phyloP scores from a whole-genome alignment of 2,329 filamentous ascomycete species.

The Fusarium sp. region DNA sequence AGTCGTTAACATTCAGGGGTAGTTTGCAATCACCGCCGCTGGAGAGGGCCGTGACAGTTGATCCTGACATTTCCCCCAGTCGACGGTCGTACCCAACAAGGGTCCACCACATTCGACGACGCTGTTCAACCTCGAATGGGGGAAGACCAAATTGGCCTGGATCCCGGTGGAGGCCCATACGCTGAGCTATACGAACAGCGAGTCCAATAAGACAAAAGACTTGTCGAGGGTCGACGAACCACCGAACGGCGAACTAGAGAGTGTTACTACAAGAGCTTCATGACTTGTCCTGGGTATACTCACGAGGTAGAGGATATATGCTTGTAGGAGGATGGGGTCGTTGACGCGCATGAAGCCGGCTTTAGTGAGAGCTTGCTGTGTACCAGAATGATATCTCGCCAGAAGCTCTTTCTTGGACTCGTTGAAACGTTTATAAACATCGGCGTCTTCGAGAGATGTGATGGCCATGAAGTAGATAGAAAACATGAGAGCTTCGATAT shows the following conservation, averaged over 20 bases:
- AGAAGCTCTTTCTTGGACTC: slow-evolving; percentile 64
- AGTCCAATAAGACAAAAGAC: slow-evolving; percentile 68
- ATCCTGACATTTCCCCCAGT: slow-evolving; percentile 74
- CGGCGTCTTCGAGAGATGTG: slow-evolving; percentile 67
- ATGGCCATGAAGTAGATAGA: slow-evolving; percentile 71
- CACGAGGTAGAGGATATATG: slow-evolving; percentile 75
- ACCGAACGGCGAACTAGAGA: slow-evolving; percentile 59
- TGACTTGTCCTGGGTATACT: slow-evolving; percentile 38
- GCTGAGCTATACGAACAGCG: slow-evolving; percentile 74
- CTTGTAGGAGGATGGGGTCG: slow-evolving; percentile 75
- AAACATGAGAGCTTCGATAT: slow-evolving; percentile 77
- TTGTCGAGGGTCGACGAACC: slow-evolving; percentile 68
- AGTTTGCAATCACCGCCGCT: slow-evolving; percentile 66
- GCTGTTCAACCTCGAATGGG: slow-evolving; percentile 75
- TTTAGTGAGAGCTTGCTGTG: slow-evolving; percentile 74
- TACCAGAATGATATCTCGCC: slow-evolving; percentile 66
- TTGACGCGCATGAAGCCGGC: slow-evolving; percentile 75
- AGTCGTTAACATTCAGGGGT: slow-evolving; percentile 72
- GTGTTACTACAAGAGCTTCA: slow-evolving; percentile 1
- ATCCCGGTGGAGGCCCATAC: slow-evolving; percentile 77
- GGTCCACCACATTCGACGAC: slow-evolving; percentile 81
- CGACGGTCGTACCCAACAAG: slow-evolving; percentile 76
- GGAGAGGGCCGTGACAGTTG: slow-evolving; percentile 67
- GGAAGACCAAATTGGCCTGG: slow-evolving; percentile 62
- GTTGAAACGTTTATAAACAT: slow-evolving; percentile 66